Evolutionary conservation across 176 grass and related monocot genomes (phyloP).

Genomic region (Eremochloa ophiuroides): DNA sequence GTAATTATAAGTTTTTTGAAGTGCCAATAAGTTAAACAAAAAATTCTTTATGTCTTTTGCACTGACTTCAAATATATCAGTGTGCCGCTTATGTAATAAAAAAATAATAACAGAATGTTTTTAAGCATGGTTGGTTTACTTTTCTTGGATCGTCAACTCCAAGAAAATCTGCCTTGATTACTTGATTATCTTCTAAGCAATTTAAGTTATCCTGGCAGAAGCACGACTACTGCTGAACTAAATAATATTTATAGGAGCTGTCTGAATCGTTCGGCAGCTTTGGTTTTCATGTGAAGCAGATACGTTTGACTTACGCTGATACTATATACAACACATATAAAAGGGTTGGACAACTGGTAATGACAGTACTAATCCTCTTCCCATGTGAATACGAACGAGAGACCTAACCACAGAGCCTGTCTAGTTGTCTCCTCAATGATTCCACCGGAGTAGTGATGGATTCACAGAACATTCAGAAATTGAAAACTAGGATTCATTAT

Average conservation of each 20-base stretch:
- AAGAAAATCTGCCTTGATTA: background rate
- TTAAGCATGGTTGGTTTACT: background rate
- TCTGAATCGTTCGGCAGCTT: slow-evolving; percentile 30
- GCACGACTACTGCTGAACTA: background rate
- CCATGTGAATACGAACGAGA: slow-evolving; percentile 41
- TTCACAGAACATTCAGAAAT: slow-evolving; percentile 15
- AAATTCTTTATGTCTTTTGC: background rate
- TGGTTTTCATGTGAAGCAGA: slow-evolving; percentile 37
- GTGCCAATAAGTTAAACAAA: background rate
- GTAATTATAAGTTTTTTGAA: too few species aligned
- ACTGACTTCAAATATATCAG: background rate
- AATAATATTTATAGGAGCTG: slow-evolving; percentile 19
- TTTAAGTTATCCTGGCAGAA: background rate
- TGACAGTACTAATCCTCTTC: slow-evolving; percentile 35
- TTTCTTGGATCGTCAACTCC: background rate
- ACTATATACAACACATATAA: slow-evolving; percentile 11
- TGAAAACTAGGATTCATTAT: background rate
- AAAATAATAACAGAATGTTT: background rate
- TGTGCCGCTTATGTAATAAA: background rate
- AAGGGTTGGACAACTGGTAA: slow-evolving; percentile 40
- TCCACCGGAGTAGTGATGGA: slow-evolving; percentile 41
- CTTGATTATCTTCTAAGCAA: background rate
- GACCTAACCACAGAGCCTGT: slow-evolving; percentile 33
- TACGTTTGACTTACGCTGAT: slow-evolving; percentile 35
- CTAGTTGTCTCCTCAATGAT: slow-evolving; percentile 49